These are phyloP conservation scores for Lactarius vividus DNA, from an alignment of 768 basidiomycete species.

Conservation along the genomic window DNA sequence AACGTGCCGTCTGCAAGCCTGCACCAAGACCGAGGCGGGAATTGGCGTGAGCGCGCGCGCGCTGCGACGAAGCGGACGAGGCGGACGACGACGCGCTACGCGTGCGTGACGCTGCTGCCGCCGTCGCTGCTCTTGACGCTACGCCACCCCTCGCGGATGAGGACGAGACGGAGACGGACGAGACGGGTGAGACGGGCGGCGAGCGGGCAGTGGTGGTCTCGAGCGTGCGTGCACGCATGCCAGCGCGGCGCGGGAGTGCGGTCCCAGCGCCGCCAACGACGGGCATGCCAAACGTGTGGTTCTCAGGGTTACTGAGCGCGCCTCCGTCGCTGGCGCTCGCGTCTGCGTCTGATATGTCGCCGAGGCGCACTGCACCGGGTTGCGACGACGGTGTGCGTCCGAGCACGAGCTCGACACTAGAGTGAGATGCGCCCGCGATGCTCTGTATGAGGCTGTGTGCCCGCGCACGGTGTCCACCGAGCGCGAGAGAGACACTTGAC, in stretches of 20 bases:
- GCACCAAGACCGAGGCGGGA: constrained; percentile 24
- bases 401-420: constrained; percentile 54
- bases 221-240: constrained; percentile 11
- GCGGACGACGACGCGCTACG: neutral
- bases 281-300: constrained; percentile 72
- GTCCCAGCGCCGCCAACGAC: constrained; percentile 39
- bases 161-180: neutral
- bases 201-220: constrained; percentile 11
- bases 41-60: constrained; percentile 15
- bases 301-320: constrained; percentile 52
- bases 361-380: neutral
- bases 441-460: constrained; percentile 67
- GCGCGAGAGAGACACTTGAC: constrained; percentile 31
- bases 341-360: constrained; percentile 42
- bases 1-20: constrained; percentile 8
- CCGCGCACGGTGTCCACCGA: constrained; percentile 44
- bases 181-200: neutral
- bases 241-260: constrained; percentile 33
- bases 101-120: neutral
- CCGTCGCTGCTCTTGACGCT: neutral
- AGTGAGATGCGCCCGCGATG: constrained; percentile 57
- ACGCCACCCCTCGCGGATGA: neutral
- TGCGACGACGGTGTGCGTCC: constrained; percentile 30
- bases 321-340: constrained; percentile 45
- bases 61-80: constrained; percentile 22